Evolutionary conservation across 2,329 filamentous ascomycete species (phyloP).

Genomic region (Zarea fungicola): DNA sequence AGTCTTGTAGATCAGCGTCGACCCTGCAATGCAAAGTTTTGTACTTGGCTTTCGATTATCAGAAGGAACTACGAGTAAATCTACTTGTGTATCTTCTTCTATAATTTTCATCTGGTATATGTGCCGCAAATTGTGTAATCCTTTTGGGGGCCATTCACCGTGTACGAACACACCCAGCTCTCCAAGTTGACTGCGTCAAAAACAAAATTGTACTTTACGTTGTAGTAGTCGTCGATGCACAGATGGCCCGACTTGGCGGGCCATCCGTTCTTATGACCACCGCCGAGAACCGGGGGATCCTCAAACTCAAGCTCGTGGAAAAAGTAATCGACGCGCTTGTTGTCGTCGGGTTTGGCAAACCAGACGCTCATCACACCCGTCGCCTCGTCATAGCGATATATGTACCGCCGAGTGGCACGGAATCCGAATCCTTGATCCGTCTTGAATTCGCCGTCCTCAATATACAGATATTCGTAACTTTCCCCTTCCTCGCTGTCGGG

Average conservation of each 20-base stretch:
- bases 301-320: conserved; percentile 69
- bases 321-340: conserved; percentile 60
- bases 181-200: conserved; percentile 53
- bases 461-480: conserved; percentile 59
- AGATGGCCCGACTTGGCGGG: conserved; percentile 62
- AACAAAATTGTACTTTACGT: conserved; percentile 63
- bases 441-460: conserved; percentile 61
- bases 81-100: neutral
- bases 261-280: conserved; percentile 43
- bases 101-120: conserved; percentile 32
- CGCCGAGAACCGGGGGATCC: conserved; percentile 26
- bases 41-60: too few relatives aligned
- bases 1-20: too few relatives aligned
- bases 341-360: conserved; percentile 64
- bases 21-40: too few relatives aligned
- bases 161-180: conserved; percentile 57
- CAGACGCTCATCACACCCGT: conserved; percentile 62
- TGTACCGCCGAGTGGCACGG: conserved; percentile 59
- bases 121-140: conserved; percentile 59
- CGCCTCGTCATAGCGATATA: conserved; percentile 63
- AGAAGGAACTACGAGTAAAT: too few relatives aligned
- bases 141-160: conserved; percentile 67
- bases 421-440: conserved; percentile 53
- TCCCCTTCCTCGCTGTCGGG: conserved; percentile 22
- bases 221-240: conserved; percentile 67